phyloP scores from a whole-genome alignment of 2,329 filamentous ascomycete genomes.

The Colletotrichum falcatum region DNA sequence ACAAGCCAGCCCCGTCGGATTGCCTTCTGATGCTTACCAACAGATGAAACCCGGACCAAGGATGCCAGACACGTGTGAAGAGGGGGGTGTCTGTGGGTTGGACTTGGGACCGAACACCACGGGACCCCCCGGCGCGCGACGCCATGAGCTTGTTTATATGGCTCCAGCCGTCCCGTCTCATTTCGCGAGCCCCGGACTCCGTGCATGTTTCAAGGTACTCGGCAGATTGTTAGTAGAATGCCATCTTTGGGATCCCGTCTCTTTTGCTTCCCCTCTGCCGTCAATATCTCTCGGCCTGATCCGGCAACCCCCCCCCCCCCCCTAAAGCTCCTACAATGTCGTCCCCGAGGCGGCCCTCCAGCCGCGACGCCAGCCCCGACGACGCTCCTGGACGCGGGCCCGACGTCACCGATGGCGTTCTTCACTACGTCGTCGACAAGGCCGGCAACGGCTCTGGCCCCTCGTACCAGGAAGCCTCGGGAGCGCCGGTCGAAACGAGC shows the following conservation, averaged over 20 bases:
- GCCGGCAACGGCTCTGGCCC: slow-evolving; percentile 62
- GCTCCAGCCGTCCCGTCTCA: not conserved
- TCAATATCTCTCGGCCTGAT: not conserved
- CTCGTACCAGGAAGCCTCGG: slow-evolving; percentile 67
- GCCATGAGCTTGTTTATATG: not conserved
- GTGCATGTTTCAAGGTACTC: not conserved
- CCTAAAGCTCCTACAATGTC: not conserved
- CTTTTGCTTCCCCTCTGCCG: too few relatives aligned
- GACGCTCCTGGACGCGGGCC: not conserved
- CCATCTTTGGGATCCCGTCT: not conserved
- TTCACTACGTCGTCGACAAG: slow-evolving; percentile 30
- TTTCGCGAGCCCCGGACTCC: not conserved
- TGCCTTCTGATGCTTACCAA: not conserved
- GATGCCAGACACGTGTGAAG: not conserved
- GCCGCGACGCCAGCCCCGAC: not conserved
- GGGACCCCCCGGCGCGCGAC: not conserved
- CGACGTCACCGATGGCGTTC: not conserved
- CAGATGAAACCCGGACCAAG: not conserved
- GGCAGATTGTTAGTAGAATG: not conserved
- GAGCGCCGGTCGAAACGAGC: slow-evolving; percentile 69
- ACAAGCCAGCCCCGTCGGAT: not conserved
- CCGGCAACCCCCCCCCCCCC: too few relatives aligned
- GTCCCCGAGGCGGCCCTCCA: not conserved
- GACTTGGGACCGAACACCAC: not conserved
- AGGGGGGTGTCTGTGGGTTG: not conserved